phyloP scores from a whole-genome alignment of 805 yeast species.

The Saccharomycopsis capsularis region DNA sequence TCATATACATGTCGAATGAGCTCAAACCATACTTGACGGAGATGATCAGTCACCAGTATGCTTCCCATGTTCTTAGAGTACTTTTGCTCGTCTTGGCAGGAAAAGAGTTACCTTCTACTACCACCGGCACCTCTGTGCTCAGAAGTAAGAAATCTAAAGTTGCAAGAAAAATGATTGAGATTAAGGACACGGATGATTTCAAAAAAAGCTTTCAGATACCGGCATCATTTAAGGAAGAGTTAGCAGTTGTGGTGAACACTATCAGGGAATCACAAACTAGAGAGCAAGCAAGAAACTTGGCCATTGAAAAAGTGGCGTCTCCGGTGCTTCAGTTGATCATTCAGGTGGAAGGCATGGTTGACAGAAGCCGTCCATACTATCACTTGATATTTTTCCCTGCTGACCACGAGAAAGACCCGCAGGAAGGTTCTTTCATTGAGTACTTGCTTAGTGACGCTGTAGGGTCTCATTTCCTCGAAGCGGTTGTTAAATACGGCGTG shows the following conservation, averaged over 20 bases:
- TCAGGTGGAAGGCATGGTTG: conserved; percentile 75
- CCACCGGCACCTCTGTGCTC: conserved; percentile 59
- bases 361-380: conserved; percentile 66
- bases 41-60: conserved; percentile 71
- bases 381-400: conserved; percentile 50
- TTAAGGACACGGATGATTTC: conserved; percentile 70
- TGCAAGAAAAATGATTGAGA: conserved; percentile 90
- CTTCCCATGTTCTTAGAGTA: conserved; percentile 80
- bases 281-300: conserved; percentile 53
- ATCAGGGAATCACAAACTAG: conserved; percentile 34
- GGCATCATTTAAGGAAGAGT: conserved; percentile 52
- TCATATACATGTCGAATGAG: conserved; percentile 60
- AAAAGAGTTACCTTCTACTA: conserved; percentile 66
- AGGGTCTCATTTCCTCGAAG: conserved; percentile 89
- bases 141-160: conserved; percentile 79
- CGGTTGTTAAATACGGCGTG: conserved; percentile 58
- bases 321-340: conserved; percentile 78
- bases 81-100: conserved; percentile 69
- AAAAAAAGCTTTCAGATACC: conserved; percentile 60
- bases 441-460: conserved; percentile 77
- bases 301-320: conserved; percentile 76
- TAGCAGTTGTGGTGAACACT: conserved; percentile 37
- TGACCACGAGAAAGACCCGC: conserved; percentile 43
- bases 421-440: conserved; percentile 77
- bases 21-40: conserved; percentile 49